Evolutionary conservation across 345 rosid species (phyloP).

Genomic region (Schrenkiella parvula): DNA sequence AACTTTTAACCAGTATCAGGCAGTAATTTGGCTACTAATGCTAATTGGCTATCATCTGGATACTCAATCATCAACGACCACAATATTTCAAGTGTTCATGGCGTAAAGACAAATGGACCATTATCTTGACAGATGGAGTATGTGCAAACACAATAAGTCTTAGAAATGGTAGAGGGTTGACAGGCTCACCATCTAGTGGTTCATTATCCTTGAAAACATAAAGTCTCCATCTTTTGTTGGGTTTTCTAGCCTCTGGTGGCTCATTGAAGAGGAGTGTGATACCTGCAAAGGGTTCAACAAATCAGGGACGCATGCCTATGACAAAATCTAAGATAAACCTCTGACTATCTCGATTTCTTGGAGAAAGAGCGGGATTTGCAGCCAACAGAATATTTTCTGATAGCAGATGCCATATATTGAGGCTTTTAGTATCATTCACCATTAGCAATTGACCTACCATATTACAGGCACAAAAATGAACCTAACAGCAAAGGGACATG

Average conservation of each 20-base stretch:
- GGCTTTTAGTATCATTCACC: neutral
- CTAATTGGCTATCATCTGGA: neutral
- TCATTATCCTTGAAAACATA: slow-evolving; percentile 90
- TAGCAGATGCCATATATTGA: neutral
- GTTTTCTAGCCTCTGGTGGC: slow-evolving; percentile 93
- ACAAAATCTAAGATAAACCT: neutral
- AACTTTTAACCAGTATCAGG: neutral
- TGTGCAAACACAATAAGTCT: neutral
- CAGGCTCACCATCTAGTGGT: slow-evolving; percentile 63
- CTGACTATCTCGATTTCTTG: neutral
- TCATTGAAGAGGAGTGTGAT: slow-evolving; percentile 80
- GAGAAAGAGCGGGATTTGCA: neutral
- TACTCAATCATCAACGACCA: slow-evolving; percentile 1
- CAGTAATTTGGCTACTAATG: neutral
- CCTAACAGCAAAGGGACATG: neutral
- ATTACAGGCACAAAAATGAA: neutral
- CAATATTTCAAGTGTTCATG: neutral
- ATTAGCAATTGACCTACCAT: too few relatives aligned
- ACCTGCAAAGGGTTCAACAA: slow-evolving; percentile 41
- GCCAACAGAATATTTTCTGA: neutral
- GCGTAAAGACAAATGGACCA: slow-evolving; percentile 8
- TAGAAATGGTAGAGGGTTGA: neutral
- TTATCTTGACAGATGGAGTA: neutral
- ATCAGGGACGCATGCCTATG: slow-evolving; percentile 3
- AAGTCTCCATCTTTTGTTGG: slow-evolving; percentile 81